Conservation (phyloP, 345 rosid species). For the Brassica cretica region DNA sequence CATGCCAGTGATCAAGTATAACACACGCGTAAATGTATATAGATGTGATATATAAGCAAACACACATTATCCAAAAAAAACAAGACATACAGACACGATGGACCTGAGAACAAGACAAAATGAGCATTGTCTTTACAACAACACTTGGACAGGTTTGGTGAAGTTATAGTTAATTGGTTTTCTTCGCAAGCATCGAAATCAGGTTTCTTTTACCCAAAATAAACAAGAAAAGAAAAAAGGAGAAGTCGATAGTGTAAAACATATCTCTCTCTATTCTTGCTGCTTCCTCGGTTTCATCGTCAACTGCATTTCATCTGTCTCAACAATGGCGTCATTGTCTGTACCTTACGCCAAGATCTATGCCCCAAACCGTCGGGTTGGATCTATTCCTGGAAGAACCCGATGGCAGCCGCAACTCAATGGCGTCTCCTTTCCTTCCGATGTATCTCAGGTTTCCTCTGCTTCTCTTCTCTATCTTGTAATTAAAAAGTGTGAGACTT, state of each 20-base stretch:
- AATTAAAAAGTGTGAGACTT: conserved; percentile 23
- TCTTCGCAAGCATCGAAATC: conserved; percentile 41
- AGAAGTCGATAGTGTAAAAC: neutral
- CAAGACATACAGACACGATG: neutral
- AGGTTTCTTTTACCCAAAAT: neutral
- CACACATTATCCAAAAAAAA: neutral
- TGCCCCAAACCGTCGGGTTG: conserved; percentile 39
- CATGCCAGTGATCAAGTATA: neutral
- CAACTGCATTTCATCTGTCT: conserved; percentile 25
- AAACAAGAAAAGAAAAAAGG: neutral
- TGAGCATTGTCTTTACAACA: conserved; percentile 2
- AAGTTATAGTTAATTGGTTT: conserved; percentile 20
- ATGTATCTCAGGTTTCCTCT: conserved; percentile 51
- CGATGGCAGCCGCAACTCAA: conserved; percentile 27
- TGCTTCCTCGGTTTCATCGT: conserved; percentile 37
- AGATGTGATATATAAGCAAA: neutral
- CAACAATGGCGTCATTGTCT: conserved; percentile 59
- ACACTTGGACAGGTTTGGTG: conserved; percentile 14
- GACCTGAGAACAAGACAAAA: conserved; percentile 16
- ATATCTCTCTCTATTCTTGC: neutral
- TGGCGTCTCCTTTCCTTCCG: conserved; percentile 39
- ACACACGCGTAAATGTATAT: neutral
- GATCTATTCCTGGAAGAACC: conserved; percentile 43
- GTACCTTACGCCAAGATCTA: conserved; percentile 68
- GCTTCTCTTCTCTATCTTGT: neutral